Base-by-base conservation (phyloP, 106 monocot species). In the Apostasia ramifera region DNA sequence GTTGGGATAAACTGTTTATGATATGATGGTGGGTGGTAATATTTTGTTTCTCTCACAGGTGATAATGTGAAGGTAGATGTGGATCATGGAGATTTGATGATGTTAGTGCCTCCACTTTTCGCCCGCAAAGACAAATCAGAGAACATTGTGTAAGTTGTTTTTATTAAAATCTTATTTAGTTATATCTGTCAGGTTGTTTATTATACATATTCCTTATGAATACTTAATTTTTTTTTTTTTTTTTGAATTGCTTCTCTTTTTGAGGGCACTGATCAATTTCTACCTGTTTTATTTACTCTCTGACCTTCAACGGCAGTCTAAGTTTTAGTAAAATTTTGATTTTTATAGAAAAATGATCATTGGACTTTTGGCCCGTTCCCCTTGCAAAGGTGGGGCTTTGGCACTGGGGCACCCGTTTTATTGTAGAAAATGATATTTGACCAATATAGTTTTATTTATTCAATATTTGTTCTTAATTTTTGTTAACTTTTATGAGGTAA, bases 61-160 rank as follows among this genome's bases (percentile, higher is more conserved):
- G 71, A 74, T 55, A 15, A 48, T 61, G 76, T 53, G 26, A 46
- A 61, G 66, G 42, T 73, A 63, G 82, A 83, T 52, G 66, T 80
- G 50, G 88, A 89, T 74, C 59, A 52, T 4, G 72, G 65, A 3
- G 92, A 92, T 65, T 70, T 97, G 40, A 70, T 97, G 82, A 92
- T 92, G 95, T 71, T 97, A 56, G 82, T 89, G 47, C 95, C 95
- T 3, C 84, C 82, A 9, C 76, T 92, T 37, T 97, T 97, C 65
- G 82, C 95, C 38, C 61, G 58, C 2, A 97, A 97, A 77, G 86
- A 97, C 70, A 77, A 53, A 39, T 87, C 95, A 3, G 86, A 89
- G 64, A 89, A 79, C 11, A 78, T 87, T 44, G 86, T 87, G 95
- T 95, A 63, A 86, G 95, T 40, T 68, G n/a, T 15, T 72, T 45